Conservation (phyloP, 2,329 filamentous ascomycete species). For the Diaporthe sp. region DNA sequence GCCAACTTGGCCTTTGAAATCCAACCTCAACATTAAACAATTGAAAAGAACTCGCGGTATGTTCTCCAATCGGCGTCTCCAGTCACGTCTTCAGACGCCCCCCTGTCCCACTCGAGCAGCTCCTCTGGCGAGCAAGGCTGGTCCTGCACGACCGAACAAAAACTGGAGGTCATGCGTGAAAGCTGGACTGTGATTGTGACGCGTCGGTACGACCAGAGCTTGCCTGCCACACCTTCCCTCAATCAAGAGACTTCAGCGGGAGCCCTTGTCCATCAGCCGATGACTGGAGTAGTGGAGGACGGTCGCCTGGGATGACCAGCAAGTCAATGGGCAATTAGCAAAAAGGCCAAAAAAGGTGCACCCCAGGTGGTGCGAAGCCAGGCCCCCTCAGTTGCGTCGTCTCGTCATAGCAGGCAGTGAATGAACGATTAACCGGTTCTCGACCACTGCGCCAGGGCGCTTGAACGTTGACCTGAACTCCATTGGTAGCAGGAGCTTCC, state of each 20-base stretch:
- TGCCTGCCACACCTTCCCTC: neutral
- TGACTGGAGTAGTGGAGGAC: too few relatives aligned
- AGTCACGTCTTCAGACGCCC: too few relatives aligned
- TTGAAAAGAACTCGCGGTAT: neutral
- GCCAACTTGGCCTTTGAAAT: neutral
- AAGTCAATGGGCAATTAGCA: neutral
- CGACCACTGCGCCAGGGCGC: slow-evolving; percentile 19
- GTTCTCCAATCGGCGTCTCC: neutral
- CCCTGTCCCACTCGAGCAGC: neutral
- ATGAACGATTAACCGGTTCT: slow-evolving; percentile 24
- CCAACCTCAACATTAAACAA: neutral
- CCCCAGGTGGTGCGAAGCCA: slow-evolving; percentile 16
- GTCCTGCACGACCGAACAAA: neutral
- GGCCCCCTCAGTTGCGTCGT: slow-evolving; percentile 26
- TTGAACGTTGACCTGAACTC: slow-evolving; percentile 19
- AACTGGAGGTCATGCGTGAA: neutral
- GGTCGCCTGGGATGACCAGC: too few relatives aligned
- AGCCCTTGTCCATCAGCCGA: neutral
- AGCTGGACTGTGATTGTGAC: neutral
- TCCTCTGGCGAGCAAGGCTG: neutral
- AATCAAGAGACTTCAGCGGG: neutral
- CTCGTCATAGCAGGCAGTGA: slow-evolving; percentile 14
- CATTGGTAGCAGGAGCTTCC: neutral
- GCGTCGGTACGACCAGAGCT: neutral
- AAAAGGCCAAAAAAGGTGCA: neutral